These are phyloP conservation scores for Chlorella sp. DNA, from an alignment of 139 green algal genomes.

Conservation along the genomic window DNA sequence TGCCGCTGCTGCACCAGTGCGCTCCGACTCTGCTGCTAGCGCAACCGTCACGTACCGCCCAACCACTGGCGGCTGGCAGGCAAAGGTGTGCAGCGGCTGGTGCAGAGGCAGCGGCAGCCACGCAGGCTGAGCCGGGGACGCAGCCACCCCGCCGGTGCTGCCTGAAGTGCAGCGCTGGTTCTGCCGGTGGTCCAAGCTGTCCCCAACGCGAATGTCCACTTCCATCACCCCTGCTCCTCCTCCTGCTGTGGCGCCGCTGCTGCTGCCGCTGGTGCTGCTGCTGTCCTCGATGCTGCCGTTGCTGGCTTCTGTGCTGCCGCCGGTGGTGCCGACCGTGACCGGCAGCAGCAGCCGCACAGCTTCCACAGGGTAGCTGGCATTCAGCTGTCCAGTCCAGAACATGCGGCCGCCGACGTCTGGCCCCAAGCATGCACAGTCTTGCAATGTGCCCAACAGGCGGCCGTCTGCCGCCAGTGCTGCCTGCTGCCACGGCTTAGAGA, in stretches of 20 bases:
- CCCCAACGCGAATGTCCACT: slow-evolving; percentile 25
- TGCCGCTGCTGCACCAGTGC: too few species aligned
- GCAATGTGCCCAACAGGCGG: background rate
- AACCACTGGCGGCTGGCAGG: background rate
- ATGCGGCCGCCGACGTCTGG: background rate
- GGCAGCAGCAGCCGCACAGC: slow-evolving; percentile 29
- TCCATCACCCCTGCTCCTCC: background rate
- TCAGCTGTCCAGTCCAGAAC: slow-evolving; percentile 33
- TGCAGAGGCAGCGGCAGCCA: background rate
- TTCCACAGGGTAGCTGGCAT: slow-evolving; percentile 11
- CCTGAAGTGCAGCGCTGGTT: slow-evolving; percentile 8
- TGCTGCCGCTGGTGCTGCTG: background rate
- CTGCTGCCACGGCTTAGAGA: background rate
- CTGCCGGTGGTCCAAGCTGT: background rate
- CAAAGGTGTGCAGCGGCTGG: background rate
- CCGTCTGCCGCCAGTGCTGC: slow-evolving; percentile 8
- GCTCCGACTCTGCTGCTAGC: background rate
- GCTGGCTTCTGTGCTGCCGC: background rate
- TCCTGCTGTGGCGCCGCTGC: background rate
- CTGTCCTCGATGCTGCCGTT: background rate
- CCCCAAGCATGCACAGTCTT: slow-evolving; percentile 28
- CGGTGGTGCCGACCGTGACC: background rate
- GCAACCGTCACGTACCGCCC: background rate
- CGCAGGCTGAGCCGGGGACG: background rate
- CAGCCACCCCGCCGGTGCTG: background rate